phyloP scores from a whole-genome alignment of 495 filamentous ascomycete species.

The Parachaetomium inaequale region DNA sequence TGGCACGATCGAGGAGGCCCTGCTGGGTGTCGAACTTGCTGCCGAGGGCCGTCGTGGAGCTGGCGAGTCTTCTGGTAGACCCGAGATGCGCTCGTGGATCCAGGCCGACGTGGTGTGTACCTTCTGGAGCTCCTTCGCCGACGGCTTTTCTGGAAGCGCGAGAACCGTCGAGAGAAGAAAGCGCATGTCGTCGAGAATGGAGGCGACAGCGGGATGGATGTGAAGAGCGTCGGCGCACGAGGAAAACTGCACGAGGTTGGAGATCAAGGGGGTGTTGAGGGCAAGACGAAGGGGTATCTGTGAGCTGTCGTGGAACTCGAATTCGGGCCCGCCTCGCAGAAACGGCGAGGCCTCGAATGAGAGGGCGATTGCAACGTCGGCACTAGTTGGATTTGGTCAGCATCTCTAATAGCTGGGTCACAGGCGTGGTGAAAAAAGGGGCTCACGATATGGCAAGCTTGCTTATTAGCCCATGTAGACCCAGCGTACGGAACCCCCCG shows the following conservation, averaged over 20 bases:
- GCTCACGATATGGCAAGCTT: conserved; percentile 40
- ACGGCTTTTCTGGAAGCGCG: conserved; percentile 27
- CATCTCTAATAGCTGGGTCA: background rate
- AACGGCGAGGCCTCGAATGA: conserved; percentile 33
- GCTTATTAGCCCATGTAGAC: conserved; percentile 36
- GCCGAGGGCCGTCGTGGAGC: conserved; percentile 8
- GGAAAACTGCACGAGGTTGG: conserved; percentile 29
- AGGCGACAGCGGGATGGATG: conserved; percentile 32
- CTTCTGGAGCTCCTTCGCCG: conserved; percentile 33
- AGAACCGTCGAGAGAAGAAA: conserved; percentile 33
- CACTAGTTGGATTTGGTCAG: conserved; percentile 15
- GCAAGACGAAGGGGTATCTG: conserved; percentile 31
- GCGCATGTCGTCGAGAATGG: conserved; percentile 42
- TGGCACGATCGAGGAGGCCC: conserved; percentile 6
- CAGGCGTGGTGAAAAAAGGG: background rate
- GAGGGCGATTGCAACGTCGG: conserved; percentile 34
- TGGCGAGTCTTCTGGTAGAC: conserved; percentile 27
- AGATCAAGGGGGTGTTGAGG: conserved; percentile 37
- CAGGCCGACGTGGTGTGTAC: conserved; percentile 33
- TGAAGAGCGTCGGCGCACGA: conserved; percentile 30
- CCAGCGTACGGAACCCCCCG: conserved; percentile 37
- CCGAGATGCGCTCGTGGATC: conserved; percentile 33
- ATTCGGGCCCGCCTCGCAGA: conserved; percentile 26
- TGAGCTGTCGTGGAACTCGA: conserved; percentile 32
- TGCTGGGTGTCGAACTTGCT: conserved; percentile 6